phyloP scores from a whole-genome alignment of 192 early-diverging fungal species.

The Coemansia sp. region DNA sequence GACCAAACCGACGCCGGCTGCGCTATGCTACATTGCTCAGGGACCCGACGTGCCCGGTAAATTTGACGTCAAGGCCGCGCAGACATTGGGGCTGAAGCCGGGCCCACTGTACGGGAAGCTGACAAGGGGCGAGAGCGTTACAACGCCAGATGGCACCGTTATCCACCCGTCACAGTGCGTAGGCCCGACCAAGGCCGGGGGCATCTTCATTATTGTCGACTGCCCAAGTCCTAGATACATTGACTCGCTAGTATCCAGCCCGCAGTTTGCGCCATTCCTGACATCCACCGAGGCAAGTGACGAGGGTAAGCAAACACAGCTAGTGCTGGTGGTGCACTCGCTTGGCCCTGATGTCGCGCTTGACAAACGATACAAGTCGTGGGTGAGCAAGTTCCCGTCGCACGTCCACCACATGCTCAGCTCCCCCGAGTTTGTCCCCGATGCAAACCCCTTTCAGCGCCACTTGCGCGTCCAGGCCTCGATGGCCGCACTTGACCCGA shows the following conservation, averaged over 20 bases:
- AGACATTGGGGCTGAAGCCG: conserved; percentile 63
- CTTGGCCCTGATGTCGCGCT: conserved; percentile 62
- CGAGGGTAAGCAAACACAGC: conserved; percentile 24
- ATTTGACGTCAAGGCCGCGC: conserved; percentile 69
- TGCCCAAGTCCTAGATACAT: conserved; percentile 63
- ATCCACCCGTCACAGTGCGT: conserved; percentile 75
- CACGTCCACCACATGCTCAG: conserved; percentile 79
- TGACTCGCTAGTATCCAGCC: conserved; percentile 36
- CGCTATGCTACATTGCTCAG: conserved; percentile 72
- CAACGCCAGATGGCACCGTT: conserved; percentile 59
- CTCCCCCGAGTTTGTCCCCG: conserved; percentile 60
- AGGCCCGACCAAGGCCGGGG: conserved; percentile 57
- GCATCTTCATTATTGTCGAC: conserved; percentile 68
- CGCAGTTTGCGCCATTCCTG: conserved; percentile 51
- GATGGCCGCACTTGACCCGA: conserved; percentile 63
- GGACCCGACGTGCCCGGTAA: conserved; percentile 76
- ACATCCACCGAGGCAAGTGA: conserved; percentile 2
- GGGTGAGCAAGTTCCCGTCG: conserved; percentile 71
- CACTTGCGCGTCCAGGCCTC: conserved; percentile 64
- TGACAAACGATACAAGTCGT: conserved; percentile 62
- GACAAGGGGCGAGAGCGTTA: conserved; percentile 60
- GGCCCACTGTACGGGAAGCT: conserved; percentile 64
- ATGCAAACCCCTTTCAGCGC: conserved; percentile 64
- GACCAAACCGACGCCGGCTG: conserved; percentile 53
- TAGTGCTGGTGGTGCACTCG: conserved; percentile 66